Evolutionary conservation across 1,284 basidiomycete genomes (phyloP), one percentile per base, ranked within the genome.

Genomic region (Pseudozyma sp.): DNA sequence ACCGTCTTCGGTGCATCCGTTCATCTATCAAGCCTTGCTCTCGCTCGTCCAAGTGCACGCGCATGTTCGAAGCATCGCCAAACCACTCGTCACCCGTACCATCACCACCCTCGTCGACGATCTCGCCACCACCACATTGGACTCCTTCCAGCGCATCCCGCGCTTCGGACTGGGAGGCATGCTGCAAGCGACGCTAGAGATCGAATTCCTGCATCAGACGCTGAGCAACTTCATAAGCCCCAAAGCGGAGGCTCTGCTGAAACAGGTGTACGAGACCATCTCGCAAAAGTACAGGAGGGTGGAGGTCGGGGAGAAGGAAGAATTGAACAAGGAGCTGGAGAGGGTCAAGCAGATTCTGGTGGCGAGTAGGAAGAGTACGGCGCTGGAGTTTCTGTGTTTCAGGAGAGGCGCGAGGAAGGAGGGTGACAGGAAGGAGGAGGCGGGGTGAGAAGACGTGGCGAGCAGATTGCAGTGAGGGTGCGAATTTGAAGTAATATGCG

Each of bases 201-300:
- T 98, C 77, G 97, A 99, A 86, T 99, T 98, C 86, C 90, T 98
- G 86, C 95, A 99, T 85, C 96, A 98, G 86, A 95, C 93, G 6
- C 88, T 99, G 42, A 89, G 91, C 33, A 90, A 91, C 67, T 96
- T 95, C 84, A 92, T 98, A 47, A 92, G 92, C 4, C 87, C 90
- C 0, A 83, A 88, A 5, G 93, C 96, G 5, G 92, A 92, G 55
- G 89, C 90, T 80, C 92, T 90, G 46, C 88, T 99, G 30, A 92
- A 93, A 44, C 91, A 94, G 64, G 89, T 98, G 39, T 99, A 99
- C 87, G 92, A 92, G 82, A 93, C 92, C 78, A 97, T 99, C 79
- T 94, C 94, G 24, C 90, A 93, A 83, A 92, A 93, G 30, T 98
- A 98, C 85, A 24, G 65, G 56, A 33, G 64, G 33, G 24, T 29